Evolutionary conservation across 2,329 filamentous ascomycete species (phyloP).

Genomic region (Zopfia rhizophila): DNA sequence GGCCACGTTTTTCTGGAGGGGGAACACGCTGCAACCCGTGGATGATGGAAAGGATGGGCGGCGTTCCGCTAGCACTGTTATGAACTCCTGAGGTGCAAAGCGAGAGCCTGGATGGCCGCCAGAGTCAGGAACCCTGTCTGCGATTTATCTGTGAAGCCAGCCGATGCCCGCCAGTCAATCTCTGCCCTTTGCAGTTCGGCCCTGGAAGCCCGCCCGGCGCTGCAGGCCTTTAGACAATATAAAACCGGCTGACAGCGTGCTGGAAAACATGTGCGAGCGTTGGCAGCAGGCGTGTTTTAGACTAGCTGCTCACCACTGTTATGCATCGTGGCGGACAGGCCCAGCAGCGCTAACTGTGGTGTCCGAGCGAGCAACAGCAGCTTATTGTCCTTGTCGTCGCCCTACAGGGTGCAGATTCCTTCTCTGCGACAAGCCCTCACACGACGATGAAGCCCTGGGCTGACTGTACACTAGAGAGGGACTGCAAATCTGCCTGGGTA

Average conservation of each 20-base stretch:
- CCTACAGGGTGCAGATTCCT: background rate
- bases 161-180: background rate
- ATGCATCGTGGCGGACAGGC: too few relatives aligned
- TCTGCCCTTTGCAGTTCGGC: background rate
- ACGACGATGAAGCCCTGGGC: conserved; percentile 1
- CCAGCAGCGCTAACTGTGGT: too few relatives aligned
- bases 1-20: conserved; percentile 27
- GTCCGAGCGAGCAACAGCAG: background rate
- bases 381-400: background rate
- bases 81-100: background rate
- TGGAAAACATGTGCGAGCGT: background rate
- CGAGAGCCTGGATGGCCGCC: background rate
- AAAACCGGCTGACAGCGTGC: background rate
- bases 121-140: conserved; percentile 11
- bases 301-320: too few relatives aligned
- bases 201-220: background rate
- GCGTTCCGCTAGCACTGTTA: background rate
- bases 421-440: background rate
- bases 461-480: conserved; percentile 13
- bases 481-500: conserved; percentile 20
- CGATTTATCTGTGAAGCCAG: background rate
- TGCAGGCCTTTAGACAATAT: background rate
- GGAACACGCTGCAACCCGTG: conserved; percentile 6
- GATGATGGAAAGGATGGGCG: conserved; percentile 4
- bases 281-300: too few relatives aligned